Base-by-base conservation (phyloP, 768 basidiomycete genomes). In the Dioszegia hungarica region DNA sequence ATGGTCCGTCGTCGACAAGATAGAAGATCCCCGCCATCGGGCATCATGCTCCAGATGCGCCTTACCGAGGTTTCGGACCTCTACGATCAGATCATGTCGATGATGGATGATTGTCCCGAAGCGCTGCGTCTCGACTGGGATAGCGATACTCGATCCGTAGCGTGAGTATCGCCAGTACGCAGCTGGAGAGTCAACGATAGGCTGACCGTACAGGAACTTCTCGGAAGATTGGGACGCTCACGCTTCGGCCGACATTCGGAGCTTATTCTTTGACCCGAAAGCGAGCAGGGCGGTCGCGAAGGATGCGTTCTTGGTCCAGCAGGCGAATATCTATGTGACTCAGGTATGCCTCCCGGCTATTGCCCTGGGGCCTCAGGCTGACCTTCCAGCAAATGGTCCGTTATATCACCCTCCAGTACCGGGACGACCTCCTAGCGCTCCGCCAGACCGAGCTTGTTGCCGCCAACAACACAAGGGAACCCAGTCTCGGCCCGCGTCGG, bases 261-360 rank as follows among this genome's bases (percentile, higher is more conserved):
- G 90, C 73, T 89, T 91, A 72, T 94, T 93, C 72, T 86, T 90
- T 62, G 89, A 93, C 66, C 90, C 91, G 12, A 87, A 90, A 60
- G 89, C 89, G 8, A 88, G 85, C 9, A 82, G 87, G 20, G 88
- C 84, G 54, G 88, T 88, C 67, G 90, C 90, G 0, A 81, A 89
- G 51, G 91, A 94, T 72, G 86, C 88, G 19, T 93, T 87, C 80
- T 80, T 92, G 29, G 90, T 94, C 29, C 88, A 90, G 83, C 90
- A 92, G 75, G 88, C 87, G 33, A 94, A 94, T 69, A 79, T 94
- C 38, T 93, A 87, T 66, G 90, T 93, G 65, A 93, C 90, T 11
- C 90, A 92, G 82, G 90, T 87, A 61, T 58, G 81, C 61, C 25
- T 22, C 10, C 27, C 29, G 5, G 5, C 10, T 34, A 22, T 33